Percentiles rank a stretch among this genome's conserved stretches.
Evolutionary conservation across 2,329 filamentous ascomycete genomes (phyloP).

Genomic region (Cladosporium sp.): DNA sequence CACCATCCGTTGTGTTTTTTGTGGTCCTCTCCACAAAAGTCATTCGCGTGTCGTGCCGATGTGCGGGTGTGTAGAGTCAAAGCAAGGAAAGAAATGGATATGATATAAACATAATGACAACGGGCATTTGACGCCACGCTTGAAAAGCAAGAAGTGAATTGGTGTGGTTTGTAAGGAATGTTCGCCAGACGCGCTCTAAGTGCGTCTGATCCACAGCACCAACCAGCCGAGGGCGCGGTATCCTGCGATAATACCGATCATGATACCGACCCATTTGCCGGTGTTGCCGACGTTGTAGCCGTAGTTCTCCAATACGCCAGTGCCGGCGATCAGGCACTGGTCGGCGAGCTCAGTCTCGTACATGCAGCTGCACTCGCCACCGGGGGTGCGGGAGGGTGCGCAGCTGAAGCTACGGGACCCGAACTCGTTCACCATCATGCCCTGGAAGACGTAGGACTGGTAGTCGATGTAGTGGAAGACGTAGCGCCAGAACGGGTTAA

Average conservation of each 20-base stretch:
- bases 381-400: slow-evolving; percentile 44
- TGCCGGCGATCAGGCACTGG: slow-evolving; percentile 66
- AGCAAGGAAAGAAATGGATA: slow-evolving; percentile 6
- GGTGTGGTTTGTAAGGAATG: background rate
- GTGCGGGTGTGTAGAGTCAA: slow-evolving; percentile 1
- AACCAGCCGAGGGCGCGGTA: slow-evolving; percentile 67
- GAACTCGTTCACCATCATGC: slow-evolving; percentile 93
- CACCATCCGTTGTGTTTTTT: no score
- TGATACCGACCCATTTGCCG: slow-evolving; percentile 69
- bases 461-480: slow-evolving; percentile 89
- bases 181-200: background rate
- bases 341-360: slow-evolving; percentile 50
- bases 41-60: background rate
- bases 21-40: background rate
- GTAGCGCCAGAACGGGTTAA: slow-evolving; percentile 83
- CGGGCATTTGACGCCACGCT: background rate
- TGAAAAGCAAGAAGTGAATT: background rate
- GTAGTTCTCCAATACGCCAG: slow-evolving; percentile 64
- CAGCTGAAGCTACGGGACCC: slow-evolving; percentile 60
- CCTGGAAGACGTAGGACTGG: slow-evolving; percentile 79
- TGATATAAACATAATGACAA: slow-evolving; percentile 1
- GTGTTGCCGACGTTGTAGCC: slow-evolving; percentile 61
- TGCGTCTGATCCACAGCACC: slow-evolving; percentile 12
- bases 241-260: slow-evolving; percentile 68
- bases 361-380: slow-evolving; percentile 59